A percentile compares a stretch with the other conserved stretches of the same genome.
These are phyloP conservation scores for Malus hybrid DNA, from an alignment of 331 rosid species.

Conservation along the genomic window DNA sequence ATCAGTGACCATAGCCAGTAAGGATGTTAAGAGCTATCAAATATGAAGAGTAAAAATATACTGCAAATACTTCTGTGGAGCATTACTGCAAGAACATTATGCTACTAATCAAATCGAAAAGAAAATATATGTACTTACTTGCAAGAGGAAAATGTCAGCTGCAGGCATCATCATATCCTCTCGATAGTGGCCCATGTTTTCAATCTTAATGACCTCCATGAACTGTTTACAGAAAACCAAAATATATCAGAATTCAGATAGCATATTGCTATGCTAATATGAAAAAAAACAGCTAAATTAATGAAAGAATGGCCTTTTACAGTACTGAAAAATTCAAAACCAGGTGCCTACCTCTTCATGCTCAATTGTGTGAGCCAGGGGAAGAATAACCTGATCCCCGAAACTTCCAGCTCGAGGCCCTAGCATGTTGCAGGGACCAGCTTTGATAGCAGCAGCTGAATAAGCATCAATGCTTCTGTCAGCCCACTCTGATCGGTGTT, in stretches of 20 bases:
- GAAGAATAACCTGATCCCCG: constrained; percentile 97
- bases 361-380: constrained; percentile 89
- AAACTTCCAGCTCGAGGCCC: constrained; percentile 62
- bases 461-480: constrained; percentile 96
- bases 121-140: constrained; percentile 42
- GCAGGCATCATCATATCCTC: constrained; percentile 73
- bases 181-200: constrained; percentile 76
- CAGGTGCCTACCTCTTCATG: constrained; percentile 81
- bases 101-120: not conserved
- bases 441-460: constrained; percentile 85
- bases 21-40: not conserved
- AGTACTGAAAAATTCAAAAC: not conserved
- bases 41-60: too few species aligned
- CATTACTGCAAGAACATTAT: not conserved
- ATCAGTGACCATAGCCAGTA: not conserved
- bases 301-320: not conserved
- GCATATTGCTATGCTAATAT: not conserved
- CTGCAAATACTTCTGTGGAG: too few species aligned
- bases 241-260: not conserved
- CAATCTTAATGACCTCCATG: constrained; percentile 85
- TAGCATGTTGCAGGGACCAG: constrained; percentile 77
- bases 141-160: constrained; percentile 75
- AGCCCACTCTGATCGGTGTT: constrained; percentile 98
- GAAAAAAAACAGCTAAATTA: not conserved
- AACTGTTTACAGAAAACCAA: constrained; percentile 42